Percentiles rank a stretch among this genome's conserved stretches.
phyloP scores from a whole-genome alignment of 2,329 filamentous ascomycete genomes.

The Xylariaceae sp. region DNA sequence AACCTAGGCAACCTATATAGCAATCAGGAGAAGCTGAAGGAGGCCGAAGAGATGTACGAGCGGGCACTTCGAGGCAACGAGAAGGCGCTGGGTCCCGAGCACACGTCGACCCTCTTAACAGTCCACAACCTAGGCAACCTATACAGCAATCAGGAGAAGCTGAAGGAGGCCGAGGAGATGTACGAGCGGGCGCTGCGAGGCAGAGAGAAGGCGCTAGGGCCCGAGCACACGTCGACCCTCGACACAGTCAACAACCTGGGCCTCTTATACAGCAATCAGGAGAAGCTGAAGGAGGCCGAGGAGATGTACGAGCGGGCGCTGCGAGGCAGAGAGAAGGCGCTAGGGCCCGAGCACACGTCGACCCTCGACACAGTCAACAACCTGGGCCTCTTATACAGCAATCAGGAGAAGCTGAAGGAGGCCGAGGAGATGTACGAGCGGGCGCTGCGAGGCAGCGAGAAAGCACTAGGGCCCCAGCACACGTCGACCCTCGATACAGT shows the following conservation, averaged over 20 bases:
- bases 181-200: slow-evolving; percentile 29
- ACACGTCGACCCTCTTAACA: background rate
- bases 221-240: too few species aligned
- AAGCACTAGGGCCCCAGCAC: slow-evolving; percentile 1
- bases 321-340: slow-evolving; percentile 15
- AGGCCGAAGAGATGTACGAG: slow-evolving; percentile 30
- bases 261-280: slow-evolving; percentile 27
- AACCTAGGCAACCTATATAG: slow-evolving; percentile 31
- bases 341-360: background rate
- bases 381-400: background rate
- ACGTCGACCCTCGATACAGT: background rate
- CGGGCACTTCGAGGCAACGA: slow-evolving; percentile 27
- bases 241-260: slow-evolving; percentile 25
- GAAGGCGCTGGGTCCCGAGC: background rate
- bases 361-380: background rate
- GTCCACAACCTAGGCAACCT: background rate
- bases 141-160: slow-evolving; percentile 14
- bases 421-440: slow-evolving; percentile 30
- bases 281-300: slow-evolving; percentile 26
- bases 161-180: slow-evolving; percentile 28
- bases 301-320: slow-evolving; percentile 31
- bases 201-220: background rate
- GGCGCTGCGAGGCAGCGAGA: slow-evolving; percentile 24
- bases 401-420: slow-evolving; percentile 22
- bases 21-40: slow-evolving; percentile 22